Percentiles rank a stretch among this genome's conserved stretches.
phyloP scores from a whole-genome alignment of 768 basidiomycete species.

The Rhizopogon vesiculosus region DNA sequence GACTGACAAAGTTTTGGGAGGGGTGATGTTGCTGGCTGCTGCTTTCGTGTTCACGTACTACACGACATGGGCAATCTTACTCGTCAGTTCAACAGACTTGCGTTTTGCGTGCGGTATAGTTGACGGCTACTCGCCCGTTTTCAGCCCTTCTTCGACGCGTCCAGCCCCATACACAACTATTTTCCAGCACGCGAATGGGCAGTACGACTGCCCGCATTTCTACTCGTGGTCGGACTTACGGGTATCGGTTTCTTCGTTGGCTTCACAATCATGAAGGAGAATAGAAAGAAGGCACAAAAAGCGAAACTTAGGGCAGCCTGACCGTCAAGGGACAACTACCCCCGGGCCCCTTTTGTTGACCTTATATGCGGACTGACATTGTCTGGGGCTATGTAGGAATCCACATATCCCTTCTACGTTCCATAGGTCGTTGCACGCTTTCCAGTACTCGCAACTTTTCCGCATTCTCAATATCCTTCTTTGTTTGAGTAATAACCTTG shows the following conservation, averaged over 20 bases:
- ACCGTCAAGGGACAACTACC: constrained; percentile 5
- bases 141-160: constrained; percentile 77
- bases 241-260: constrained; percentile 81
- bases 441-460: constrained; percentile 63
- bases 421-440: constrained; percentile 25
- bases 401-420: constrained; percentile 13
- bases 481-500: constrained; percentile 50
- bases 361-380: not conserved
- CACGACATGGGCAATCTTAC: constrained; percentile 84
- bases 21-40: constrained; percentile 74
- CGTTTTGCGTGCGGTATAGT: not conserved
- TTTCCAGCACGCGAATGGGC: constrained; percentile 95
- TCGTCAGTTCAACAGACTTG: constrained; percentile 45
- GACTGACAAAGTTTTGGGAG: constrained; percentile 80
- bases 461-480: constrained; percentile 59
- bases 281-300: constrained; percentile 59
- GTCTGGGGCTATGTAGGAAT: constrained; percentile 5
- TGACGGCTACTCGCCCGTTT: not conserved
- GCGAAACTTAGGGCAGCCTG: constrained; percentile 59
- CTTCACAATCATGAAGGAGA: constrained; percentile 70
- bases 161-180: constrained; percentile 67
- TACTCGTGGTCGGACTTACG: constrained; percentile 77
- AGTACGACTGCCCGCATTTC: constrained; percentile 76
- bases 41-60: constrained; percentile 83
- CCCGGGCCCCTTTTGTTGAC: not conserved